Conservation (phyloP, 2,329 filamentous ascomycete genomes). For the Samsoniella hepiali region DNA sequence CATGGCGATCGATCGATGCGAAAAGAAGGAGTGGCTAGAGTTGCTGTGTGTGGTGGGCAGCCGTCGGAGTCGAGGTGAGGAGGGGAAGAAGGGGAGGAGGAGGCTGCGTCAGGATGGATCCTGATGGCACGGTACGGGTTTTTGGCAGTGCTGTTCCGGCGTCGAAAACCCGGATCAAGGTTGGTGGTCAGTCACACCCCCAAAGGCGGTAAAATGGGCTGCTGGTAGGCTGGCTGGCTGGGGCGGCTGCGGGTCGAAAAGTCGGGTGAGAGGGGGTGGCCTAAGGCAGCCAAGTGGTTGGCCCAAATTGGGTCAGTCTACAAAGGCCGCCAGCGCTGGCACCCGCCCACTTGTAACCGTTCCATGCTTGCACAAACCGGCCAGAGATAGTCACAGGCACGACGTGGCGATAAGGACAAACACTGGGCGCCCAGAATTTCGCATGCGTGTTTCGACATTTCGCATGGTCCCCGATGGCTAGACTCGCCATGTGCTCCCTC, state of each 20-base stretch:
- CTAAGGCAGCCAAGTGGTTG: slow-evolving; percentile 17
- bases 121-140: slow-evolving; percentile 16
- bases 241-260: slow-evolving; percentile 4
- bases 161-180: slow-evolving; percentile 12
- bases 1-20: slow-evolving; percentile 38
- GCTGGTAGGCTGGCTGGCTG: slow-evolving; percentile 1
- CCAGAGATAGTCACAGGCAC: neutral
- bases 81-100: neutral
- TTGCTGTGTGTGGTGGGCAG: slow-evolving; percentile 18
- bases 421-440: too few species aligned
- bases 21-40: slow-evolving; percentile 8
- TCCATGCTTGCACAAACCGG: neutral
- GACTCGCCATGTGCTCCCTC: too few species aligned
- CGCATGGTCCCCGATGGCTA: too few species aligned
- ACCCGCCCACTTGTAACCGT: too few species aligned
- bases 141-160: neutral
- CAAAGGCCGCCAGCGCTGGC: neutral
- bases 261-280: slow-evolving; percentile 18
- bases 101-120: slow-evolving; percentile 16
- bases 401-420: neutral
- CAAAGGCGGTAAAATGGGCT: slow-evolving; percentile 16
- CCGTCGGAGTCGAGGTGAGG: neutral
- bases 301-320: neutral
- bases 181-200: neutral
- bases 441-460: too few species aligned